Evolutionary conservation across 2,329 filamentous ascomycete genomes (phyloP), one percentile per base, ranked within the genome.

Genomic region (Talaromyces atroroseus): DNA sequence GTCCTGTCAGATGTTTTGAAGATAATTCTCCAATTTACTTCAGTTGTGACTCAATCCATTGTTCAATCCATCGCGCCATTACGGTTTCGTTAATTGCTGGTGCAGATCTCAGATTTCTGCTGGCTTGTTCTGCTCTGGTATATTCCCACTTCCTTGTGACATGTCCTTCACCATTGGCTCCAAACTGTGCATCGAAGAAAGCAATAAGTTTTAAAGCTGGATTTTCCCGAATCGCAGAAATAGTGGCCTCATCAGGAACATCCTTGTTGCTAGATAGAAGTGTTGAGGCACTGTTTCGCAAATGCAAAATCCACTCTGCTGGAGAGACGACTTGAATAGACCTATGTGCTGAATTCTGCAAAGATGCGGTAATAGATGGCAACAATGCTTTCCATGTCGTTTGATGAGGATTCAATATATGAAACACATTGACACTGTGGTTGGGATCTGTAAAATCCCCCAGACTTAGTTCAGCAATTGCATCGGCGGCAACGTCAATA

Each of bases 401-500:
- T 1, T 14, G 32, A 3, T 48, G 29, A 16, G 44, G 44, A 16
- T 54, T 54, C 5, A 54, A 7, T 10, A 32, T n/a, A 18, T 54
- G 20, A 12, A 29, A 49, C 38, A 54, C 32, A 11, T 8, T 10
- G 16, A 40, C 6, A 24, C 16, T 11, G 5, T 26, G 1, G 7
- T 12, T 32, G 14, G 0, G 8, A 29, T 40, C 11, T 14, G 29
- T 42, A 20, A 18, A 14, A 49, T 18, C 32, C 6, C 38, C 29
- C 6, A 48, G 23, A 12, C 32, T 24, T 14, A 54, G 48, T 4
- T 74, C 71, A 14, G 70, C 61, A 0, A 77, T 57, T 1, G 73
- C 67, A 2, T 69, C 62, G 0, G 72, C 71, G 3, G 75, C 65
- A 1, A 70, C 32, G 49, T 80, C 76, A 8, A 76, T 69, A 0